Base-by-base conservation (phyloP, 1,284 basidiomycete species). In the Uromyces viciae-fabae region DNA sequence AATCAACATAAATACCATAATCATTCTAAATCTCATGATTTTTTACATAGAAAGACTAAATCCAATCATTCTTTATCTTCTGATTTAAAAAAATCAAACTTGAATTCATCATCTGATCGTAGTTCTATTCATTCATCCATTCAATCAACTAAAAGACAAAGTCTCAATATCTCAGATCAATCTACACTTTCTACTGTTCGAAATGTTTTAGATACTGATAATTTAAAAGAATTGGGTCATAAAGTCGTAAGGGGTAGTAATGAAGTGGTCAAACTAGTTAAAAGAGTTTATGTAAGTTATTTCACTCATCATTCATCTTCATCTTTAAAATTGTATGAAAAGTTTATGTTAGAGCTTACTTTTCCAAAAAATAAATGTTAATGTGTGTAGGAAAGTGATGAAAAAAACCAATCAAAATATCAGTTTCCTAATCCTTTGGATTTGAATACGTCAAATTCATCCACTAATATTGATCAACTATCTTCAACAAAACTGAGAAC, bases 401-500 rank as follows among this genome's bases (percentile, higher is more conserved):
- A 76, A 43, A 49, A 46, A 19, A 36, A 25, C 3, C 54, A 54
- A 40, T 43, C 54, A 60, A 36, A 66, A 8, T 3, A 42, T 36
- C 25, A 46, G 36, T 19, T n/a, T n/a, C n/a, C 68, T 33, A 31
- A 69, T 28, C 1, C 42, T 14, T 25, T 19, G 31, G 25, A 43
- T 15, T n/a, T n/a, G n/a, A n/a, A n/a, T n/a, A n/a, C n/a, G n/a
- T n/a, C 19, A 28, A 25, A 49, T 36, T 22, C 46, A 71, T 25
- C 15, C 33, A 25, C 40, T 68, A 36, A 17, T 22, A 33, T n/a
- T 46, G 74, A 25, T 46, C 17, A 42, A 49, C 19, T 36, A 36
- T 36, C 58, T 68, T 38, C 58, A 15, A 77, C 22, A 9, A 52
- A 28, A 7, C n/a, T 46, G 9, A 75, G 62, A 40, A 80, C 77